Conservation (phyloP, 805 yeast genomes). For the Scheffersomyces ergatensis region DNA sequence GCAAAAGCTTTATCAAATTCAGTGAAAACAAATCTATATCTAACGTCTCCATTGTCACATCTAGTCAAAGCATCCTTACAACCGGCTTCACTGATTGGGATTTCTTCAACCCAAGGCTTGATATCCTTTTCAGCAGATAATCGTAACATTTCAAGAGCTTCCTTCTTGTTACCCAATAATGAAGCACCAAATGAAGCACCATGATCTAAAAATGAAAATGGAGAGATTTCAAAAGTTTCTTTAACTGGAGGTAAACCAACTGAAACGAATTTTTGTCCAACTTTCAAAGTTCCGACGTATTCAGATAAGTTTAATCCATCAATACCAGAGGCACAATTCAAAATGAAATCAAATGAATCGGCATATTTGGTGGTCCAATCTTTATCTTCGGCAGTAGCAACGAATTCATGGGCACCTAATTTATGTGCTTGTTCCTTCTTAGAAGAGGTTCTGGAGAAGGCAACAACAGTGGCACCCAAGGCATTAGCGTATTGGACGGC, state of each 20-base stretch:
- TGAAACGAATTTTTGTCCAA: constrained; percentile 56
- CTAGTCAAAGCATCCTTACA: constrained; percentile 55
- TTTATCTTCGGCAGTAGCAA: constrained; percentile 52
- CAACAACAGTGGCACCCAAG: constrained; percentile 61
- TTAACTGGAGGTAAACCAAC: constrained; percentile 63
- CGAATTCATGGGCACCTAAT: constrained; percentile 30
- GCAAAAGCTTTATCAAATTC: constrained; percentile 51
- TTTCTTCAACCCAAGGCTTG: constrained; percentile 61
- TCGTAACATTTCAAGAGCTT: constrained; percentile 64
- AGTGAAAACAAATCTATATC: constrained; percentile 62
- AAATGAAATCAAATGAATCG: constrained; percentile 43
- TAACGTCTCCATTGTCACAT: constrained; percentile 53
- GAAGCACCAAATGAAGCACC: constrained; percentile 59
- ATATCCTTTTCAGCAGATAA: constrained; percentile 59
- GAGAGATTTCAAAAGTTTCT: constrained; percentile 44
- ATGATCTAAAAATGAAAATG: constrained; percentile 48
- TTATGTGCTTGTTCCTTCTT: constrained; percentile 28
- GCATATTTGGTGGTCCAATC: constrained; percentile 34
- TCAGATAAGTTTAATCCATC: constrained; percentile 28
- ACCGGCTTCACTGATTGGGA: constrained; percentile 52
- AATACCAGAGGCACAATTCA: constrained; percentile 43
- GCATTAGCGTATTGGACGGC: constrained; percentile 59
- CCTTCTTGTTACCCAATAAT: constrained; percentile 58
- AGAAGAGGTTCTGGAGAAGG: constrained; percentile 29
- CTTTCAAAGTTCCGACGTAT: constrained; percentile 44